Percentiles rank a stretch among this genome's conserved stretches.
Conservation (phyloP, 1,284 basidiomycete species). For the Cryptococcus sp. region DNA sequence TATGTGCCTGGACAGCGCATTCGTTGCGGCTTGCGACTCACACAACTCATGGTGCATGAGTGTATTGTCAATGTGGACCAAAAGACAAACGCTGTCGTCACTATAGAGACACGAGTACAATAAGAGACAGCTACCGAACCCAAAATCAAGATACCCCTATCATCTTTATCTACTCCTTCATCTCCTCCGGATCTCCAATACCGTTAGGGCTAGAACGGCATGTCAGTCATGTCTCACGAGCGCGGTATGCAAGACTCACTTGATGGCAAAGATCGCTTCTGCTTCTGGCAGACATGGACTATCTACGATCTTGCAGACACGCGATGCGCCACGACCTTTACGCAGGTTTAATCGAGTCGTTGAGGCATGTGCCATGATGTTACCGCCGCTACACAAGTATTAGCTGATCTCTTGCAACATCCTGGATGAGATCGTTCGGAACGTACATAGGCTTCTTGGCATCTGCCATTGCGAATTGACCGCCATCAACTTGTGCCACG, state of each 20-base stretch:
- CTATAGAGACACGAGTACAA: background rate
- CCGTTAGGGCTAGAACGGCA: constrained; percentile 61
- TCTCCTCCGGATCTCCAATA: constrained; percentile 86
- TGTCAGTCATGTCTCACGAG: constrained; percentile 4
- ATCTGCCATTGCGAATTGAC: constrained; percentile 82
- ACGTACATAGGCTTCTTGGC: constrained; percentile 83
- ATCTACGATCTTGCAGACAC: constrained; percentile 96
- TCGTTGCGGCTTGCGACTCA: too few relatives aligned
- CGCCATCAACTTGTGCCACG: constrained; percentile 94
- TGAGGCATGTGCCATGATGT: constrained; percentile 94
- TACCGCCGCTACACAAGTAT: constrained; percentile 65
- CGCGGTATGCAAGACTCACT: constrained; percentile 49
- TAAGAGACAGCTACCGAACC: background rate
- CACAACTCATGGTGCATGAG: too few relatives aligned
- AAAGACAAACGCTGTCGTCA: background rate
- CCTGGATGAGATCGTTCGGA: background rate
- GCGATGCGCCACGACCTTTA: constrained; percentile 89
- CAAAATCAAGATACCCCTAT: too few relatives aligned
- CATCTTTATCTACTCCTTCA: constrained; percentile 54
- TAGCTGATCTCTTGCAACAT: constrained; percentile 6
- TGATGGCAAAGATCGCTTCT: constrained; percentile 93
- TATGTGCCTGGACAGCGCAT: too few relatives aligned
- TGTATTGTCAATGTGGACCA: too few relatives aligned
- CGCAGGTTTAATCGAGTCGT: constrained; percentile 91
- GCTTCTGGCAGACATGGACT: constrained; percentile 97